Conservation (phyloP, 306 rosid species). For the Cucurbita moschata region DNA sequence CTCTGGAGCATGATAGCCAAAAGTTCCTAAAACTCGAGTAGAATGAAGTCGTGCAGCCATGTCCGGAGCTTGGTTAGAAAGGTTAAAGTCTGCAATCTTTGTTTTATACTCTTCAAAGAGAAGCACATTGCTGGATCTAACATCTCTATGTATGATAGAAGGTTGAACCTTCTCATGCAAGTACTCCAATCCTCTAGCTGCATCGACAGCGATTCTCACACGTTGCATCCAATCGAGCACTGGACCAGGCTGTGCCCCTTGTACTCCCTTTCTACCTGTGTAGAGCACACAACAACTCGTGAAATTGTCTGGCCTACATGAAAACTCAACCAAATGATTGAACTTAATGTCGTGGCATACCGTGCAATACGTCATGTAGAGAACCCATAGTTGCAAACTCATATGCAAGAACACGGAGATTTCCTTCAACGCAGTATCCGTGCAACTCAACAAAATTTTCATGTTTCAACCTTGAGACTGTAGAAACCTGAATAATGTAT, state of each 20-base stretch:
- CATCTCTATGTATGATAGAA: slow-evolving; percentile 47
- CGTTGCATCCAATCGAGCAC: slow-evolving; percentile 63
- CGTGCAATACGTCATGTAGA: slow-evolving; percentile 12
- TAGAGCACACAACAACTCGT: background rate
- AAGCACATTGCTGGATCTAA: slow-evolving; percentile 67
- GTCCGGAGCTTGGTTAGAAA: slow-evolving; percentile 70
- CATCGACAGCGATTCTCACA: slow-evolving; percentile 56
- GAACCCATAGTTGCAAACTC: slow-evolving; percentile 16
- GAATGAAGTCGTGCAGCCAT: slow-evolving; percentile 80
- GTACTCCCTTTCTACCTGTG: slow-evolving; percentile 67
- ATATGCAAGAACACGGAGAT: slow-evolving; percentile 8
- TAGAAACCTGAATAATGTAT: slow-evolving; percentile 9
- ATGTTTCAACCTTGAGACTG: slow-evolving; percentile 12
- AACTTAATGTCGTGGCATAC: background rate
- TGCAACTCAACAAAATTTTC: slow-evolving; percentile 12
- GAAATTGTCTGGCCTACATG: background rate
- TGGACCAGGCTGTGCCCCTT: slow-evolving; percentile 72
- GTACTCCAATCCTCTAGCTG: slow-evolving; percentile 58
- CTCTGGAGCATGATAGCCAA: slow-evolving; percentile 79
- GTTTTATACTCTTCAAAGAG: slow-evolving; percentile 59
- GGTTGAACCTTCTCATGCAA: slow-evolving; percentile 70
- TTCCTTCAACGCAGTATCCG: slow-evolving; percentile 12
- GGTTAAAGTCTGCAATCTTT: slow-evolving; percentile 63
- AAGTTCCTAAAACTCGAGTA: slow-evolving; percentile 61
- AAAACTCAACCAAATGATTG: background rate